These are phyloP conservation scores for Annulohypoxylon stygium DNA, from an alignment of 495 filamentous ascomycete species.

Conservation along the genomic window DNA sequence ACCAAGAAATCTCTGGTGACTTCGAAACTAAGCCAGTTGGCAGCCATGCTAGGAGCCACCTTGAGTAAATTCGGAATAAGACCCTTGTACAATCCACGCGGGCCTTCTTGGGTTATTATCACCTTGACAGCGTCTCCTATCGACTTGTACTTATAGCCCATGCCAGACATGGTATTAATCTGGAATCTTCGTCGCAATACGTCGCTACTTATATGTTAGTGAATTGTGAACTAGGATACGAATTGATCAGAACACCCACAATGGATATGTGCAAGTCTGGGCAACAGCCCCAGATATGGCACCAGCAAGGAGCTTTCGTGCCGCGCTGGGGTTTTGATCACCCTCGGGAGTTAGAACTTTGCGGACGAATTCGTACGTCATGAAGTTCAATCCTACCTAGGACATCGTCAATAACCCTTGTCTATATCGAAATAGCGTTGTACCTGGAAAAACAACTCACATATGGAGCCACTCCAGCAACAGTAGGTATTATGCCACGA, in stretches of 20 bases:
- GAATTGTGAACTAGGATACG: neutral
- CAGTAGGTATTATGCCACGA: conserved; percentile 91
- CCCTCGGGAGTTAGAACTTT: conserved; percentile 89
- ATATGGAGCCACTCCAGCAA: conserved; percentile 95
- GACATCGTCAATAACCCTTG: conserved; percentile 42
- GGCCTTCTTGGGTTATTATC: conserved; percentile 81
- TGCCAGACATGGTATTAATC: conserved; percentile 99
- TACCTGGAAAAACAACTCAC: conserved; percentile 63
- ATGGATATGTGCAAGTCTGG: conserved; percentile 98
- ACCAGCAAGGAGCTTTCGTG: conserved; percentile 87
- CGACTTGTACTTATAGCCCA: conserved; percentile 94
- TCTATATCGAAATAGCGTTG: conserved; percentile 1
- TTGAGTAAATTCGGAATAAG: conserved; percentile 95
- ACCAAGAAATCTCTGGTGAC: conserved; percentile 88
- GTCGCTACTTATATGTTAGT: conserved; percentile 69
- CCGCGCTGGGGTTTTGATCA: conserved; percentile 81
- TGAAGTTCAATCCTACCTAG: conserved; percentile 96
- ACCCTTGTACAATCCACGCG: conserved; percentile 86
- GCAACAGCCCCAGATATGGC: conserved; percentile 95
- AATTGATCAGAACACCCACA: conserved; percentile 70
- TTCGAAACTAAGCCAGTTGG: conserved; percentile 97
- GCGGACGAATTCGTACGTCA: conserved; percentile 92
- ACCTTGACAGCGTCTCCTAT: conserved; percentile 85
- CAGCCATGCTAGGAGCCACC: conserved; percentile 98
- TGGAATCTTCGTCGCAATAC: conserved; percentile 96